Base-by-base conservation (phyloP, 2,329 filamentous ascomycete species). In the Dactylellina sp. region DNA sequence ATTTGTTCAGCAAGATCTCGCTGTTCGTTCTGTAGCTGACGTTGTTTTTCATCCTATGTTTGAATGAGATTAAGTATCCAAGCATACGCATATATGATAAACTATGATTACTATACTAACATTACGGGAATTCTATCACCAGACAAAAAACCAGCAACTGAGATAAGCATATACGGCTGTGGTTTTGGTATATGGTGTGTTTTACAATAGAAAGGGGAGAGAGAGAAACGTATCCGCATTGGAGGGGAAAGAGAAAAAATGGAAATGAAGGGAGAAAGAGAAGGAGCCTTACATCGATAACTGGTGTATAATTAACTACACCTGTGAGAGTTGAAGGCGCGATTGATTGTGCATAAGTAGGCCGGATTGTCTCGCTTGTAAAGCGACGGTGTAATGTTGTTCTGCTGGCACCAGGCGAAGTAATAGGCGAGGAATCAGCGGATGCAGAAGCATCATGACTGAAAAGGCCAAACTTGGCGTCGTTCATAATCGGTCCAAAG, bases 1-100 rank as follows among this genome's bases (percentile, higher is more conserved):
- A 99, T 93, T 81, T 97, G 89, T 82, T 98, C 93, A 79, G 97
- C 97, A 49, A 91, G 89, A 76, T 92, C 88, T 79, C 92, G 92
- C 81, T 96, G 92, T 82, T 96, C 92, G 77, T 49, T 65, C 49
- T 72, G 68, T 14, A 72, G 53, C 7, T 72, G 60, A 28, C 68
- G 68, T 11, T 72, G 68, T 46, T 72, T 65, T 56, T 72, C 68
- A 39, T 72, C 68, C 68, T 72, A 44, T 53, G 32, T 35, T 39
- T 22, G 25, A 64, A 42, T 22, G 44, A 64, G 5, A 57, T 40
- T 42, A 57, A 22, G 35, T 25, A 52, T 40, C 35, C 24, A 39
- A 53, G 40, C 9, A 16, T 4, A 32, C 12, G 37, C 22, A 7
- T 35, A 52, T 24, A 16, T 16, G 25, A 20, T 9, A 12, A 28